Evolutionary conservation across 805 yeast genomes (phyloP), one percentile per base, ranked within the genome.

Genomic region (Lachancea nothofagi): DNA sequence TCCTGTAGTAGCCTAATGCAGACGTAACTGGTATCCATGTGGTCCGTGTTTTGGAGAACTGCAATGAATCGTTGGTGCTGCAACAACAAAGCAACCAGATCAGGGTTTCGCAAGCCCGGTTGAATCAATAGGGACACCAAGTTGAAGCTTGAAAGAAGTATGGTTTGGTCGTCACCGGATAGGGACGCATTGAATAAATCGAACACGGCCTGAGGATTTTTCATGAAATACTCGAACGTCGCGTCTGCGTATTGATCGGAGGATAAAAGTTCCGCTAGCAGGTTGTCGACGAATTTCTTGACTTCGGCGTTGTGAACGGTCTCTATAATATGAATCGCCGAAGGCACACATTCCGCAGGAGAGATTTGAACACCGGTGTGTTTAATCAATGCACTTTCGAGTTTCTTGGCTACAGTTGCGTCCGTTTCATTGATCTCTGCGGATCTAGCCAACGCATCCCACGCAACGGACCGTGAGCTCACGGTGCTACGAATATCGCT

Each of bases 361-460:
- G 30, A 10, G 17, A 40, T 12, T 3, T 28, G 22, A 13, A 29
- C 24, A 18, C 21, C 25, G 7, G 43, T 28, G 18, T 46, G 46
- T 36, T 50, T 50, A 31, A 56, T 44, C 19, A 59, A 41, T 10
- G 48, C 38, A 30, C 52, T 56, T 36, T 61, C 62, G 37, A 59
- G 40, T 13, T 48, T 45, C 40, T 60, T 60, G 20, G 61, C 61
- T 28, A 50, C 64, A 37, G 72, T 72, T 8, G 89, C 90, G 57
- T 86, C 93, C 45, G 75, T 77, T 36, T 72, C 72, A 31, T 80
- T 65, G 27, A 89, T 69, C 32, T 79, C 74, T 34, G 76, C 78
- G 14, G 89, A 80, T 40, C 95, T 72, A 8, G 84, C 80, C 51
- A 83, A 78, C 7, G 94, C 94, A 54, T 85, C 94, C 97, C 97